Conservation (phyloP, 2,329 filamentous ascomycete genomes). For the Cercospora nicotianae region DNA sequence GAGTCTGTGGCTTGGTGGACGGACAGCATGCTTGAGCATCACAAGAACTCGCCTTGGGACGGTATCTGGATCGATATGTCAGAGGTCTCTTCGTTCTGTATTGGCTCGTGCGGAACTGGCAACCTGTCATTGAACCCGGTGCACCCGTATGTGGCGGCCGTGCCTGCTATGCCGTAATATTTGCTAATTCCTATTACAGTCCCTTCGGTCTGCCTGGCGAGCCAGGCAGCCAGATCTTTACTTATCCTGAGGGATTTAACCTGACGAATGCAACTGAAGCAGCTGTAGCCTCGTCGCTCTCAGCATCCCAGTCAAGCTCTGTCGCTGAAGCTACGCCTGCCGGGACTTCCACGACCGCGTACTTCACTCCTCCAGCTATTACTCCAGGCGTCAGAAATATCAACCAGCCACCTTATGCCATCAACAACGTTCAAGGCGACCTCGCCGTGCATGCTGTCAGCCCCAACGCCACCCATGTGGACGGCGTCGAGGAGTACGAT, state of each 20-base stretch:
- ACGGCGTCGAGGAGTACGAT: slow-evolving; percentile 75
- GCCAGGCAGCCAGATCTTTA: slow-evolving; percentile 57
- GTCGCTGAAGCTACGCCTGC: slow-evolving; percentile 35
- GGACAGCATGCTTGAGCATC: slow-evolving; percentile 53
- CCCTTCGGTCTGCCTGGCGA: slow-evolving; percentile 66
- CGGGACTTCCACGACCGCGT: slow-evolving; percentile 26
- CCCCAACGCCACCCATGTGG: slow-evolving; percentile 74
- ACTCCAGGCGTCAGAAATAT: slow-evolving; percentile 35
- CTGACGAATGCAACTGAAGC: slow-evolving; percentile 68
- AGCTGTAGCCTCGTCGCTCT: slow-evolving; percentile 57
- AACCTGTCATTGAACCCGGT: slow-evolving; percentile 67
- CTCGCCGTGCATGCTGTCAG: slow-evolving; percentile 71
- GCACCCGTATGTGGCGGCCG: slow-evolving; percentile 49
- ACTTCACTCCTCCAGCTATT: slow-evolving; percentile 25
- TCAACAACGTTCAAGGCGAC: slow-evolving; percentile 61
- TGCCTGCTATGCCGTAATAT: too few species aligned
- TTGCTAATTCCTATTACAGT: too few species aligned
- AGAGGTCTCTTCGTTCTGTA: slow-evolving; percentile 65
- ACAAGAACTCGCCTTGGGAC: slow-evolving; percentile 56
- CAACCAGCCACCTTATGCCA: slow-evolving; percentile 37
- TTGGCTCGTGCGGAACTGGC: slow-evolving; percentile 68
- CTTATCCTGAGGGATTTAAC: slow-evolving; percentile 68
- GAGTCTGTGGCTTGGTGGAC: slow-evolving; percentile 62
- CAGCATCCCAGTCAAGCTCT: slow-evolving; percentile 52
- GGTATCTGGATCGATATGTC: slow-evolving; percentile 63